Percentiles rank a stretch among this genome's conserved stretches.
Evolutionary conservation across 2,329 filamentous ascomycete genomes (phyloP).

Genomic region (Cordyceps cicadae): DNA sequence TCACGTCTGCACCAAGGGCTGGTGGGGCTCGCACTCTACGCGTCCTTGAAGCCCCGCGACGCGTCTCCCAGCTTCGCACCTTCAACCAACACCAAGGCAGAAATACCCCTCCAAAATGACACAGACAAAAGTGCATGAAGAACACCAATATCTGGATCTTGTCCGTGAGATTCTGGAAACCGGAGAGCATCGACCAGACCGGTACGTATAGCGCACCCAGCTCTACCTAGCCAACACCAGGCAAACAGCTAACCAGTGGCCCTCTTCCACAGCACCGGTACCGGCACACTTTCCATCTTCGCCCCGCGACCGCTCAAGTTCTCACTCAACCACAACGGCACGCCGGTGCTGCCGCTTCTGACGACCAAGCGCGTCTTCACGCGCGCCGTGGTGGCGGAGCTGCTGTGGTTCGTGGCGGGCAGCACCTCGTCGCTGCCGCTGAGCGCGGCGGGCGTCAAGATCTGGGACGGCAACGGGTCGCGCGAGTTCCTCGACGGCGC

Average conservation of each 20-base stretch:
- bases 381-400: constrained; percentile 80
- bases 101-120: constrained; percentile 2
- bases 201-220: constrained; percentile 38
- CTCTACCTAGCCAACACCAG: not conserved
- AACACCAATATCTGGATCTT: constrained; percentile 87
- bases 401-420: constrained; percentile 91
- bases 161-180: constrained; percentile 73
- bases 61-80: constrained; percentile 5
- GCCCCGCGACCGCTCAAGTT: constrained; percentile 84
- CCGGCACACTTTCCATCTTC: constrained; percentile 83
- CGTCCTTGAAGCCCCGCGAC: constrained; percentile 4
- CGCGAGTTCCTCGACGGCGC: constrained; percentile 82
- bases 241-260: constrained; percentile 5
- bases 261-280: constrained; percentile 63
- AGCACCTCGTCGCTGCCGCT: constrained; percentile 72
- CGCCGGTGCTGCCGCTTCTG: constrained; percentile 75
- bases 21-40: constrained; percentile 9
- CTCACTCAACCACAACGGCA: constrained; percentile 56
- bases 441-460: constrained; percentile 75
- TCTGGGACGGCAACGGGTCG: constrained; percentile 96
- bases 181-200: constrained; percentile 84
- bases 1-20: too few relatives aligned
- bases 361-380: constrained; percentile 97
- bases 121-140: constrained; percentile 55
- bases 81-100: not conserved